Evolutionary conservation across 2,329 filamentous ascomycete species (phyloP).

Genomic region (Clathrospora elynae): DNA sequence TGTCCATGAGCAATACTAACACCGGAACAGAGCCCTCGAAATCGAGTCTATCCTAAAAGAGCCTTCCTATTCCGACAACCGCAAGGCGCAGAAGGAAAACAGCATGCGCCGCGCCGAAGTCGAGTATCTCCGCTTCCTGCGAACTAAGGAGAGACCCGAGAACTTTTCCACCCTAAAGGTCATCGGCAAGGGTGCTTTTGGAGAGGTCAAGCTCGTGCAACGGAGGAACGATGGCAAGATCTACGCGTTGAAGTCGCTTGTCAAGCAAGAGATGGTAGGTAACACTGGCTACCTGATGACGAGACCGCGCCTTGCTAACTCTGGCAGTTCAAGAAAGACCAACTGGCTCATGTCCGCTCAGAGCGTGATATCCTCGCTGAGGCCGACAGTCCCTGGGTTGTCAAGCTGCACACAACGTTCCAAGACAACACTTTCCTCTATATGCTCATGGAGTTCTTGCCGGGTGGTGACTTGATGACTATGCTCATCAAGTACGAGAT

Average conservation of each 20-base stretch:
- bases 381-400: slow-evolving; percentile 99
- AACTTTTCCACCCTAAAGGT: slow-evolving; percentile 98
- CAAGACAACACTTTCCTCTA: slow-evolving; percentile 96
- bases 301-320: slow-evolving; percentile 29
- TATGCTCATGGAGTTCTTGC: slow-evolving; percentile 99
- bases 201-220: slow-evolving; percentile 96
- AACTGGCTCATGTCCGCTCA: slow-evolving; percentile 93
- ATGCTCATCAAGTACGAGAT: slow-evolving; percentile 99
- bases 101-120: slow-evolving; percentile 86
- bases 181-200: slow-evolving; percentile 98
- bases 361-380: slow-evolving; percentile 98
- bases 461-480: slow-evolving; percentile 97
- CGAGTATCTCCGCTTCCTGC: slow-evolving; percentile 89
- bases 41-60: slow-evolving; percentile 85
- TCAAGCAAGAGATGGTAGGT: slow-evolving; percentile 90
- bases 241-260: slow-evolving; percentile 96
- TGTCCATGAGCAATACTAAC: slow-evolving; percentile 21
- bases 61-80: slow-evolving; percentile 71
- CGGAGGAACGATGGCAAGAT: slow-evolving; percentile 96
- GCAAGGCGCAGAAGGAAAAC: slow-evolving; percentile 84
- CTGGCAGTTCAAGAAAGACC: slow-evolving; percentile 86
- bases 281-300: not conserved
- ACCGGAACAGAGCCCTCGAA: slow-evolving; percentile 75
- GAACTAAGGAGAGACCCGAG: slow-evolving; percentile 88
- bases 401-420: slow-evolving; percentile 98